Conservation (phyloP, 768 basidiomycete genomes). For the Boletus speciosus region DNA sequence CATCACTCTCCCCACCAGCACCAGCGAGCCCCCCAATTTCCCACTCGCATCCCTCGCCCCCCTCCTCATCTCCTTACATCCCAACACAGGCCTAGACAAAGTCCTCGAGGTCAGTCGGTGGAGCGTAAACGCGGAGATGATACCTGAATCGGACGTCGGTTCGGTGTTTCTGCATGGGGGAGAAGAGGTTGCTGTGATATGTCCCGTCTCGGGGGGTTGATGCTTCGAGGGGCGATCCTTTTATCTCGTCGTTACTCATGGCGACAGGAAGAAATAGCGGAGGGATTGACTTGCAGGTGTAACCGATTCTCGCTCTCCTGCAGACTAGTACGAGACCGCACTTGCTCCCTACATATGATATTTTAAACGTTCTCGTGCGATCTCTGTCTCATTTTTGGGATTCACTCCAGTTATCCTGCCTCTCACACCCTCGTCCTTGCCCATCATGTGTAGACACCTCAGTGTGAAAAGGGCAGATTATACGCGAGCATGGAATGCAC, state of each 20-base stretch:
- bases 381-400: background rate
- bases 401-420: background rate
- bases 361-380: background rate
- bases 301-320: background rate
- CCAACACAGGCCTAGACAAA: slow-evolving; percentile 45
- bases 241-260: background rate
- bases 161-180: slow-evolving; percentile 54
- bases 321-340: background rate
- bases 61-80: slow-evolving; percentile 54
- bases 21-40: slow-evolving; percentile 21
- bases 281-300: background rate
- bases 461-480: background rate
- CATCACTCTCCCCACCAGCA: slow-evolving; percentile 44
- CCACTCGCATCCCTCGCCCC: slow-evolving; percentile 48
- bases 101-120: slow-evolving; percentile 63
- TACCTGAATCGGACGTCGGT: slow-evolving; percentile 47
- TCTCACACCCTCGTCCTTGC: background rate
- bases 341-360: background rate
- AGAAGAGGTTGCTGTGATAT: slow-evolving; percentile 77
- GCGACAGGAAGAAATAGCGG: background rate
- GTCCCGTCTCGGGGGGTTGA: slow-evolving; percentile 77
- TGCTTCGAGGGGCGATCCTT: no score
- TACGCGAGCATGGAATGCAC: background rate
- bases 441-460: slow-evolving; percentile 16
- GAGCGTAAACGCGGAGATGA: slow-evolving; percentile 82